phyloP scores from a whole-genome alignment of 768 basidiomycete genomes.

The Russula olivacea region DNA sequence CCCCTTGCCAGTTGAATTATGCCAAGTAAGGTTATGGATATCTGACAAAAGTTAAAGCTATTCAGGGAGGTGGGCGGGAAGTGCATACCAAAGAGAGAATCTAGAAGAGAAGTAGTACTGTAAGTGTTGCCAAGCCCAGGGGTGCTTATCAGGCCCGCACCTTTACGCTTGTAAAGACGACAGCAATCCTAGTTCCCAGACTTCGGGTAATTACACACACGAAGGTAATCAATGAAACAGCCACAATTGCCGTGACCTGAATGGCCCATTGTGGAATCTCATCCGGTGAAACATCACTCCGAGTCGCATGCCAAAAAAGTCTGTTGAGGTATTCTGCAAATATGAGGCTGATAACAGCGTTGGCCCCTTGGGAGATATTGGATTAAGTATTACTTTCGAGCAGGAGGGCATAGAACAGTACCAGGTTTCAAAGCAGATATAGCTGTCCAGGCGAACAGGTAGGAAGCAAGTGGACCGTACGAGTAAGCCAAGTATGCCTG shows the following conservation, averaged over 20 bases:
- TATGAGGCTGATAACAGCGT: conserved; percentile 83
- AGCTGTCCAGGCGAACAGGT: conserved; percentile 92
- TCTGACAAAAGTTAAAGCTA: conserved; percentile 35
- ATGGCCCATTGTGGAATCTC: conserved; percentile 87
- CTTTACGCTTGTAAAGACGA: conserved; percentile 87
- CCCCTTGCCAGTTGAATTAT: conserved; percentile 70
- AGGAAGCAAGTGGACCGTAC: conserved; percentile 81
- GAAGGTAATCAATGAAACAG: conserved; percentile 65
- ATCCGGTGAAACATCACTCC: conserved; percentile 64
- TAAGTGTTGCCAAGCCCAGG: background rate
- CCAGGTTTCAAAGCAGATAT: conserved; percentile 85
- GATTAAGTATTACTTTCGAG: conserved; percentile 5
- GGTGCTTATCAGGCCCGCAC: conserved; percentile 33
- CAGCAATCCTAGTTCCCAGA: conserved; percentile 72
- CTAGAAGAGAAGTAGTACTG: conserved; percentile 33
- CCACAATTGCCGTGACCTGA: conserved; percentile 74
- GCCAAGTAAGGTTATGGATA: conserved; percentile 72
- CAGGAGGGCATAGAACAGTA: conserved; percentile 29
- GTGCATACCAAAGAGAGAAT: conserved; percentile 57
- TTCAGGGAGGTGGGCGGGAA: background rate
- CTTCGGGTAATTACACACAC: conserved; percentile 75
- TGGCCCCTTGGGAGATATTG: conserved; percentile 43
- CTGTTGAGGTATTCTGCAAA: conserved; percentile 92
- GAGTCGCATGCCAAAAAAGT: conserved; percentile 73
- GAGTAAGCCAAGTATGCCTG: conserved; percentile 86